phyloP scores from a whole-genome alignment of 805 yeast species.

The Candida silvicultrix region DNA sequence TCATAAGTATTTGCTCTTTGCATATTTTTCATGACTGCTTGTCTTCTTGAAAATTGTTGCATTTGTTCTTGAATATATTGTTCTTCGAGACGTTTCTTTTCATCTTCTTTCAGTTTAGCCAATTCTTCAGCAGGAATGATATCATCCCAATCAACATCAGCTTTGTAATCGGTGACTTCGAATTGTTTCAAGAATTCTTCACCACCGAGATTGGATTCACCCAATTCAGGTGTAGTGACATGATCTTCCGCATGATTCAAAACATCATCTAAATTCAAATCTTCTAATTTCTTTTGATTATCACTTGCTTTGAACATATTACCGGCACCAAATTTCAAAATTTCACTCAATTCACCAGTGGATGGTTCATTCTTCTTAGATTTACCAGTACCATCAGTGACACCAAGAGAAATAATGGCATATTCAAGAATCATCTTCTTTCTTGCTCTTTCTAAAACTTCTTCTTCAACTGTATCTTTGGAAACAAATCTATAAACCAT shows the following conservation, averaged over 20 bases:
- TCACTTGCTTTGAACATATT: conserved; percentile 95
- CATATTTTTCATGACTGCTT: conserved; percentile 62
- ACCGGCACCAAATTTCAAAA: conserved; percentile 96
- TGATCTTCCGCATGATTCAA: conserved; percentile 97
- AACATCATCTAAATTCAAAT: conserved; percentile 92
- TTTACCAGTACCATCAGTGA: conserved; percentile 59
- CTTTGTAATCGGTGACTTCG: conserved; percentile 97
- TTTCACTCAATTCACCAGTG: conserved; percentile 81
- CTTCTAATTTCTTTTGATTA: conserved; percentile 92
- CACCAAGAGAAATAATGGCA: conserved; percentile 94
- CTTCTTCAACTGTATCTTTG: conserved; percentile 97
- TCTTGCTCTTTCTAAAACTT: conserved; percentile 92
- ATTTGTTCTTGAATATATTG: conserved; percentile 84
- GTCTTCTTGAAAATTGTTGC: conserved; percentile 77
- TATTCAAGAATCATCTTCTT: conserved; percentile 97
- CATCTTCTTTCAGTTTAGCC: conserved; percentile 83
- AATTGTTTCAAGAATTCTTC: conserved; percentile 96
- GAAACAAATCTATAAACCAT: conserved; percentile 97
- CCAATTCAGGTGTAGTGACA: conserved; percentile 90
- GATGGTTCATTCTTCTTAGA: conserved; percentile 64
- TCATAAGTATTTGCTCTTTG: conserved; percentile 39
- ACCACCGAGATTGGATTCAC: conserved; percentile 97
- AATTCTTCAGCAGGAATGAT: conserved; percentile 95
- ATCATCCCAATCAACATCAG: conserved; percentile 98
- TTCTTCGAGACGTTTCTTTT: conserved; percentile 80